Conservation (phyloP, 208 protist genomes). For the Borovskyia barvae region DNA sequence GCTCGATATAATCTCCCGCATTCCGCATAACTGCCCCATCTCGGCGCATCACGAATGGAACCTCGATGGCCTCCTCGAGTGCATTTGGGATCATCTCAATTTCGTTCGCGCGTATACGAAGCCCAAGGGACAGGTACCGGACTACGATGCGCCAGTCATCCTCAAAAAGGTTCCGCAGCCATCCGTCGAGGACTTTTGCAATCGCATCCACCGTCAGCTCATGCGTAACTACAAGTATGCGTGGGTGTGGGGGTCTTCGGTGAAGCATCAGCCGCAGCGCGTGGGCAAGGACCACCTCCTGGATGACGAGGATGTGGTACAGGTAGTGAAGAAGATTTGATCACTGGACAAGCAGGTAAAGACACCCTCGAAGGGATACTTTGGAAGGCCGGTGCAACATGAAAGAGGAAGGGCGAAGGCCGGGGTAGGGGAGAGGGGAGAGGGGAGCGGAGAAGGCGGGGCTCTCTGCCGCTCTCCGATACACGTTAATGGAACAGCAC, state of each 20-base stretch:
- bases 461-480: no score
- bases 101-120: slow-evolving; percentile 99
- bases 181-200: slow-evolving; percentile 96
- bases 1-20: slow-evolving; percentile 94
- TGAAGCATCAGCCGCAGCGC: slow-evolving; percentile 97
- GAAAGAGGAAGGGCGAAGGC: slow-evolving; percentile 15
- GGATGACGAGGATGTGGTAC: slow-evolving; percentile 98
- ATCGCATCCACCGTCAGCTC: slow-evolving; percentile 96
- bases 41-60: slow-evolving; percentile 97
- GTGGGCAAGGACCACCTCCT: slow-evolving; percentile 97
- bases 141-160: slow-evolving; percentile 98
- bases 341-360: background rate
- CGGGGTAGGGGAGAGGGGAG: background rate
- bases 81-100: slow-evolving; percentile 98
- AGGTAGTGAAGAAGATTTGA: slow-evolving; percentile 98
- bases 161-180: slow-evolving; percentile 82
- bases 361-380: background rate
- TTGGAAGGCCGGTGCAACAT: background rate
- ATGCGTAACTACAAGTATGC: slow-evolving; percentile 98
- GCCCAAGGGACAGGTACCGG: slow-evolving; percentile 95
- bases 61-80: slow-evolving; percentile 97
- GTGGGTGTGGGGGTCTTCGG: slow-evolving; percentile 97
- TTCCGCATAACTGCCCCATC: slow-evolving; percentile 97
- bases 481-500: no score
- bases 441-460: no score